These are phyloP conservation scores for Polychaeton citri DNA, from an alignment of 2,329 filamentous ascomycete species.

Conservation along the genomic window DNA sequence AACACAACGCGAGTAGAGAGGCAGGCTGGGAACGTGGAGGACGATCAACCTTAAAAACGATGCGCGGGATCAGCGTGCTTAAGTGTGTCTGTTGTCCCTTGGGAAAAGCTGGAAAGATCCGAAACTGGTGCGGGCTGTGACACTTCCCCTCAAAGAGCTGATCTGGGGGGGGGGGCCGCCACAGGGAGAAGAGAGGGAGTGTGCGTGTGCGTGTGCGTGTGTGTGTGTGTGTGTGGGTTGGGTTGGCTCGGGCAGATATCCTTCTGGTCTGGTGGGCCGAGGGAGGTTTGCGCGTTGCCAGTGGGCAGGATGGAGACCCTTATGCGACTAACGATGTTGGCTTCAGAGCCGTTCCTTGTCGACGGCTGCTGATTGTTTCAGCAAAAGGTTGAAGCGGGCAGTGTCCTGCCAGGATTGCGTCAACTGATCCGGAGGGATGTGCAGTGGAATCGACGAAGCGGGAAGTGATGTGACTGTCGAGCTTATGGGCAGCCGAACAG, in stretches of 20 bases:
- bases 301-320: conserved; percentile 11
- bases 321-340: conserved; percentile 10
- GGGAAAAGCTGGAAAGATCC: conserved; percentile 12
- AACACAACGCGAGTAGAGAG: conserved; percentile 10
- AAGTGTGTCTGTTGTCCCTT: conserved; percentile 16
- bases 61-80: conserved; percentile 37
- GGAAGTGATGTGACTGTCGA: background rate
- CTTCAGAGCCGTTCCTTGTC: background rate
- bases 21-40: conserved; percentile 31
- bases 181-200: conserved; percentile 7
- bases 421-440: background rate
- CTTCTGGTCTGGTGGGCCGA: background rate
- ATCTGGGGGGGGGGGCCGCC: conserved; percentile 8
- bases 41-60: conserved; percentile 29
- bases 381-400: background rate
- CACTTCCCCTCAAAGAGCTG: conserved; percentile 7
- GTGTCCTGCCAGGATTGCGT: background rate
- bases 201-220: background rate
- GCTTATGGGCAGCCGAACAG: background rate
- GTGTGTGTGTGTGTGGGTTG: background rate
- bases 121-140: conserved; percentile 7
- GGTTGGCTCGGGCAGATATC: background rate
- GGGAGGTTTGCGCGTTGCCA: conserved; percentile 6
- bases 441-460: background rate
- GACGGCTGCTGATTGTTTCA: background rate